These are phyloP conservation scores for Musa beccarii DNA, from an alignment of 176 grass and related monocot species.

Conservation along the genomic window DNA sequence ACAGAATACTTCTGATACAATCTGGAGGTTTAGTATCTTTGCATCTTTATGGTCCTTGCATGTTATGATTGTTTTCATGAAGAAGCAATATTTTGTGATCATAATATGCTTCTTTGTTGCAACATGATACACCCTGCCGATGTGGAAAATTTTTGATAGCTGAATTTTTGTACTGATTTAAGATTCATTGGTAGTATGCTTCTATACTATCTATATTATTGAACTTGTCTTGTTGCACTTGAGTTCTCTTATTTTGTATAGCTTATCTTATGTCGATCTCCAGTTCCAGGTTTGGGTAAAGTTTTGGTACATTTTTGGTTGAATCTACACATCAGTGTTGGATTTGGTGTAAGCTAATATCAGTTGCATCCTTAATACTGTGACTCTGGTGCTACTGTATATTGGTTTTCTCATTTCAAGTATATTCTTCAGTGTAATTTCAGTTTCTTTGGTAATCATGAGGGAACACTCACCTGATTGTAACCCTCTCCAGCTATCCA, in stretches of 20 bases:
- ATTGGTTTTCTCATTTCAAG: background rate
- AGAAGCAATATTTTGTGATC: background rate
- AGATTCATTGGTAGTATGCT: background rate
- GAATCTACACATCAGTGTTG: background rate
- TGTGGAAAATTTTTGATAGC: background rate
- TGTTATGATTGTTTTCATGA: background rate
- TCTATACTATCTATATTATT: background rate
- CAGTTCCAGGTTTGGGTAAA: background rate
- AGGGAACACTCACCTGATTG: background rate
- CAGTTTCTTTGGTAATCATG: background rate
- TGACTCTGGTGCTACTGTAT: background rate
- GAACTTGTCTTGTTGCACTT: background rate
- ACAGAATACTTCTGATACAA: constrained; percentile 55
- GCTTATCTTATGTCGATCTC: background rate
- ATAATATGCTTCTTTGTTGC: background rate
- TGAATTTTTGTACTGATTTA: background rate
- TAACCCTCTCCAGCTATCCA: background rate
- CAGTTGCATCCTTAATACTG: background rate
- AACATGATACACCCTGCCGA: background rate
- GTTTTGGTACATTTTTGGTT: background rate
- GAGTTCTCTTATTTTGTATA: background rate
- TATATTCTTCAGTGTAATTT: background rate
- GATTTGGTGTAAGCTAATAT: background rate
- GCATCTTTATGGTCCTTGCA: background rate
- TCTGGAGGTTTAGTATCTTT: constrained; percentile 61